Conservation (phyloP, 2,329 filamentous ascomycete species). For the Verticillium klebahnii region DNA sequence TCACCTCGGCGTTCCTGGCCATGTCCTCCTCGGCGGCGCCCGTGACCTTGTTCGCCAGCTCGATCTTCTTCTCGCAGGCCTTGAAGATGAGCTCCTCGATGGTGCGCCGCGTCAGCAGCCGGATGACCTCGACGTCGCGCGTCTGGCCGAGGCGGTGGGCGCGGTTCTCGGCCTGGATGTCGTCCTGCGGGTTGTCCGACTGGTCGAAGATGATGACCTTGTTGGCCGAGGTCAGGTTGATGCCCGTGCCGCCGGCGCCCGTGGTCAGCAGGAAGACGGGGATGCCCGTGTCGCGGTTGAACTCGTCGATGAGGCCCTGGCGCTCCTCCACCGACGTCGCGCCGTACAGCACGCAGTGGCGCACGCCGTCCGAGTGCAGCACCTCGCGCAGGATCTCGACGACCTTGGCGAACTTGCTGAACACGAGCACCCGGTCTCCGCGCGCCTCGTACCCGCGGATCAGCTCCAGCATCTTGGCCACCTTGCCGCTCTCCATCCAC, state of each 20-base stretch:
- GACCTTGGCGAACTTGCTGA: conserved; percentile 88
- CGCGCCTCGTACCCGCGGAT: conserved; percentile 69
- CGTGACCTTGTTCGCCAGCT: conserved; percentile 65
- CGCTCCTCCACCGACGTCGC: conserved; percentile 76
- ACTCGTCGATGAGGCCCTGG: conserved; percentile 83
- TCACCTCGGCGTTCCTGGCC: conserved; percentile 23
- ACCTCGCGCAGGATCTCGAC: conserved; percentile 87
- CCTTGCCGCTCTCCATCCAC: conserved; percentile 71
- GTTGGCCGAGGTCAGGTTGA: conserved; percentile 93
- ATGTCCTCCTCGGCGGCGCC: conserved; percentile 28
- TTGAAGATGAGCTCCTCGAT: conserved; percentile 93
- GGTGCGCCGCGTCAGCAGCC: conserved; percentile 74
- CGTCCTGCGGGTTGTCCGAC: conserved; percentile 96
- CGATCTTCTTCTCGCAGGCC: conserved; percentile 87
- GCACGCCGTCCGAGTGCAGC: conserved; percentile 65
- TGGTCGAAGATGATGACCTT: conserved; percentile 97
- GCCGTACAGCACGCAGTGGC: conserved; percentile 83
- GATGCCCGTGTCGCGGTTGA: conserved; percentile 70
- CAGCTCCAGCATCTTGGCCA: conserved; percentile 73
- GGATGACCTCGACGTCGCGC: conserved; percentile 82
- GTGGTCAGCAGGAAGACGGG: conserved; percentile 92
- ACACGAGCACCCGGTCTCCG: conserved; percentile 83
- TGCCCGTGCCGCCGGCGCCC: conserved; percentile 91
- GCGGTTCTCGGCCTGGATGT: conserved; percentile 96
- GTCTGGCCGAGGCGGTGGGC: conserved; percentile 93